A percentile compares a stretch with the other conserved stretches of the same genome.
These are phyloP conservation scores for Colletotrichum destructivum DNA, from an alignment of 2,329 filamentous ascomycete genomes.

Conservation along the genomic window DNA sequence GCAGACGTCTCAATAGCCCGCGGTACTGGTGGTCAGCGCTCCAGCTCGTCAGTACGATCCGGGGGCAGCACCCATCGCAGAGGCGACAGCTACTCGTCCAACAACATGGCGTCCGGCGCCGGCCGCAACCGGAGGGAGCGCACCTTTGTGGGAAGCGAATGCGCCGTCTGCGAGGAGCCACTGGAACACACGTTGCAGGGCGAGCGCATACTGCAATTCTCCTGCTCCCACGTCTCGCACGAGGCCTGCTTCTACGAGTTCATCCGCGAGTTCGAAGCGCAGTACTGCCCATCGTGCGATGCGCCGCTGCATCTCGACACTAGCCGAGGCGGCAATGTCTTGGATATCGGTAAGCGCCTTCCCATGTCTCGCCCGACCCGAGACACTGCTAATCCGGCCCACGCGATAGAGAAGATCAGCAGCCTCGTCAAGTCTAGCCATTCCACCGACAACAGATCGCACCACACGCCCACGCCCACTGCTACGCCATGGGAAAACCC, in stretches of 20 bases:
- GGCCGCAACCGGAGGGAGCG: constrained; percentile 89
- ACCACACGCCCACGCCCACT: constrained; percentile 70
- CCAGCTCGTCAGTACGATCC: constrained; percentile 54
- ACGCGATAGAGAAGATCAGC: constrained; percentile 86
- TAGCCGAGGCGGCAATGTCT: constrained; percentile 90
- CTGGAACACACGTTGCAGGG: constrained; percentile 95
- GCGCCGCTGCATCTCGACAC: constrained; percentile 93
- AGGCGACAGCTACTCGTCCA: constrained; percentile 49
- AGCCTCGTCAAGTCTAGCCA: constrained; percentile 90
- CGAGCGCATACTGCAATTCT: constrained; percentile 95
- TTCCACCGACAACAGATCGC: constrained; percentile 72
- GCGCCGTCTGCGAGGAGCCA: constrained; percentile 96
- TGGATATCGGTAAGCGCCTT: constrained; percentile 83
- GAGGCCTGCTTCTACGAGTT: constrained; percentile 99
- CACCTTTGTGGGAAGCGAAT: constrained; percentile 95
- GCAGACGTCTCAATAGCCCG: constrained; percentile 49
- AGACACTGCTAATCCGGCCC: constrained; percentile 45
- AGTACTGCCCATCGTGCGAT: constrained; percentile 95
- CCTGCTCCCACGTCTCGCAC: constrained; percentile 96
- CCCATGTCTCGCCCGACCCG: background rate
- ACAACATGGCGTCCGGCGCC: constrained; percentile 61
- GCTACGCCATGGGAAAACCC: constrained; percentile 79
- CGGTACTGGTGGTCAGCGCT: constrained; percentile 48
- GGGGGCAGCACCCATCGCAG: constrained; percentile 54
- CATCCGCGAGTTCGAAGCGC: constrained; percentile 93